Evolutionary conservation across 2,329 filamentous ascomycete genomes (phyloP).

Genomic region (Knoxdaviesia capensis): DNA sequence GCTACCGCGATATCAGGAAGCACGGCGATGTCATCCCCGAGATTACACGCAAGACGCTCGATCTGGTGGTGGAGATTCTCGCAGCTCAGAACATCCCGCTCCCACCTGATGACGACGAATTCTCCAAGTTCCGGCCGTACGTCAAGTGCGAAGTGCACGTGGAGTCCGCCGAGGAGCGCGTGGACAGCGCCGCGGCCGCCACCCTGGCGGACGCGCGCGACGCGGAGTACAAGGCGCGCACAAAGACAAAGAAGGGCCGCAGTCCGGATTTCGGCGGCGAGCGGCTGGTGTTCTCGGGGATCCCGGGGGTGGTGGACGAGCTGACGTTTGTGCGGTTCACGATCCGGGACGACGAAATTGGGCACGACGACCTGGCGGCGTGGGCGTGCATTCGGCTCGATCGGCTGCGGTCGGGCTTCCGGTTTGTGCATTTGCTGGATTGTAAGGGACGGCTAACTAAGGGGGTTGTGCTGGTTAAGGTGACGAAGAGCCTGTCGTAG

Average conservation of each 20-base stretch:
- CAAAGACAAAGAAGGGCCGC: conserved; percentile 33
- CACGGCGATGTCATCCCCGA: conserved; percentile 3
- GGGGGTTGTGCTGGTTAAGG: conserved; percentile 53
- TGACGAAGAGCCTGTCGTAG: conserved; percentile 36
- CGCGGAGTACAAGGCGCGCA: conserved; percentile 35
- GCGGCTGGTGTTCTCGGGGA: conserved; percentile 32
- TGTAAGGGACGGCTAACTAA: conserved; percentile 41
- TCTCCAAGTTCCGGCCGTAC: conserved; percentile 51
- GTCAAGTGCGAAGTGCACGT: conserved; percentile 71
- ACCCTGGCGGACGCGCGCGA: conserved; percentile 15
- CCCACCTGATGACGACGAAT: conserved; percentile 27
- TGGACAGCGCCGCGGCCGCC: conserved; percentile 17
- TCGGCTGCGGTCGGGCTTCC: conserved; percentile 52
- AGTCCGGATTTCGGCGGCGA: conserved; percentile 44
- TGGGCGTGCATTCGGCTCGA: conserved; percentile 85
- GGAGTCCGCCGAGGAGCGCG: conserved; percentile 35
- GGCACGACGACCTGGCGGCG: conserved; percentile 57
- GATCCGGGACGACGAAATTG: conserved; percentile 69
- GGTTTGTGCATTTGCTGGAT: conserved; percentile 60
- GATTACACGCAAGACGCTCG: conserved; percentile 35
- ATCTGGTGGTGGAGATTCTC: conserved; percentile 52
- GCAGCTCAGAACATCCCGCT: conserved; percentile 61
- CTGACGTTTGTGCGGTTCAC: conserved; percentile 66
- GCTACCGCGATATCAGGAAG: conserved; percentile 11
- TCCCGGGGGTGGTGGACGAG: conserved; percentile 41